Percentiles rank a stretch among this genome's conserved stretches.
phyloP scores from a whole-genome alignment of 768 basidiomycete species.

The Pilatotrama ljubarskyi region DNA sequence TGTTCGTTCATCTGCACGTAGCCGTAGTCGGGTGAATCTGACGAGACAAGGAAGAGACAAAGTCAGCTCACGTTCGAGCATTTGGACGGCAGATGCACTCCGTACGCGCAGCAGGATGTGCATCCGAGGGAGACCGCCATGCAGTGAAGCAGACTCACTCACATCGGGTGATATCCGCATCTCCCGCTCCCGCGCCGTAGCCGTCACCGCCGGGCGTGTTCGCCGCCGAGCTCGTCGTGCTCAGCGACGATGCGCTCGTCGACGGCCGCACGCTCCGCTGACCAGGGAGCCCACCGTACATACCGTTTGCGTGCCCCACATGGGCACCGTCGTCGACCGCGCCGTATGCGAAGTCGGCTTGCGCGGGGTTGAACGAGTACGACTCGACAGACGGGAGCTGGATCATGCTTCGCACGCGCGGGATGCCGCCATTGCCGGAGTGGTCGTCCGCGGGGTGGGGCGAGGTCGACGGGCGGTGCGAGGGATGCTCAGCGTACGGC shows the following conservation, averaged over 20 bases:
- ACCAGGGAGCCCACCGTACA: constrained; percentile 30
- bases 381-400: constrained; percentile 69
- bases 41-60: constrained; percentile 35
- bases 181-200: constrained; percentile 51
- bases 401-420: constrained; percentile 83
- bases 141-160: constrained; percentile 43
- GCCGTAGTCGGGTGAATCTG: constrained; percentile 85
- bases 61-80: constrained; percentile 11
- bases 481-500: constrained; percentile 66
- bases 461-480: constrained; percentile 69
- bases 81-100: constrained; percentile 12
- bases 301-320: constrained; percentile 24
- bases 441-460: constrained; percentile 63
- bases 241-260: constrained; percentile 75
- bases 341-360: constrained; percentile 82
- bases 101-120: constrained; percentile 9
- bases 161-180: constrained; percentile 84
- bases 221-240: constrained; percentile 77
- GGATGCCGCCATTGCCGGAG: constrained; percentile 42
- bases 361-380: constrained; percentile 62
- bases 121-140: constrained; percentile 9
- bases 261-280: constrained; percentile 65
- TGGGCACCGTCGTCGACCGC: constrained; percentile 45
- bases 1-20: constrained; percentile 83
- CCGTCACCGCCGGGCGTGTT: constrained; percentile 74